Base-by-base conservation (phyloP, 306 rosid genomes). In the Glycine tomentella region DNA sequence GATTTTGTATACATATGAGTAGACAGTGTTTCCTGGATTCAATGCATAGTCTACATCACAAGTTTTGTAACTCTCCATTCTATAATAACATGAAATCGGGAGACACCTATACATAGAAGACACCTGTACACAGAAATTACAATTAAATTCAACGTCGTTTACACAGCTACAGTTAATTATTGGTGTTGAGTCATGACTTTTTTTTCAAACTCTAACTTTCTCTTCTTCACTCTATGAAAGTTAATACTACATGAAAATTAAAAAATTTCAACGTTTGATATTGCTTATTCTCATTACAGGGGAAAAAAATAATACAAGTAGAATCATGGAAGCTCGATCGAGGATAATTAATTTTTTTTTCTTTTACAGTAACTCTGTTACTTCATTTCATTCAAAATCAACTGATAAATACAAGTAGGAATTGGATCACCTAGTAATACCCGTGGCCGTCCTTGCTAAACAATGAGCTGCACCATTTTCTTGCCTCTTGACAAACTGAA, bases 21-120 rank as follows among this genome's bases (percentile, higher is more conserved):
- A 84, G 90, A 82, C 97, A 92, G 94, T 92, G 95, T 91, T 85
- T 84, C 95, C 94, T 83, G 76, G 86, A 86, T 83, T 90, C 87
- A 85, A 86, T 84, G 85, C 97, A 93, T 13, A 63, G 57, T 44
- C 68, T 79, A 64, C 79, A 52, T 88, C 78, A 80, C 82, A 59
- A 73, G 69, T 74, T 38, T 64, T 75, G 56, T 25, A 48, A 64
- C 76, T 77, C 52, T 33, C 8, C 76, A 61, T 12, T n/a, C n/a
- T n/a, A n/a, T n/a, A n/a, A n/a, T n/a, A n/a, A n/a, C n/a, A 65
- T 31, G 69, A 65, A 80, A 81, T 48, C 61, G 48, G 20, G 34
- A 66, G 69, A 42, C 52, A n/a, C n/a, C n/a, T n/a, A n/a, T n/a
- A n/a, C n/a, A n/a, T n/a, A n/a, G n/a, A n/a, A n/a, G n/a, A n/a